Evolutionary conservation across 1,139 yeast genomes (phyloP).

Genomic region (Saccharomycopsis crataegensis): DNA sequence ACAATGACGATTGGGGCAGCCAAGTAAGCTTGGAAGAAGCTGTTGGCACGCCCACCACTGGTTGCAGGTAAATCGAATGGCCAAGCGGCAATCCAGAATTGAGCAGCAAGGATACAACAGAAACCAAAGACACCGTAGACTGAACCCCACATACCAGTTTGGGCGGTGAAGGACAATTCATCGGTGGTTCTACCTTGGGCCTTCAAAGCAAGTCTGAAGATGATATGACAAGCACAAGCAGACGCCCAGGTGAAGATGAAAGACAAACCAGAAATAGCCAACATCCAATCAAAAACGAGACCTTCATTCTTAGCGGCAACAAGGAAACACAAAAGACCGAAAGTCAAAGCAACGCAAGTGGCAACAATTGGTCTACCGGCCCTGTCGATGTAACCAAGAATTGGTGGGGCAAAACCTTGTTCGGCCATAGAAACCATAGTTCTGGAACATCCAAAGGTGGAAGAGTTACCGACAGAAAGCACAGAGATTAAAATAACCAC

Average conservation of each 20-base stretch:
- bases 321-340: slow-evolving; percentile 53
- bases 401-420: slow-evolving; percentile 52
- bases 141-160: slow-evolving; percentile 49
- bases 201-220: slow-evolving; percentile 53
- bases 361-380: slow-evolving; percentile 59
- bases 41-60: slow-evolving; percentile 30
- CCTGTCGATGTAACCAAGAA: slow-evolving; percentile 51
- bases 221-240: slow-evolving; percentile 48
- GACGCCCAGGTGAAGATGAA: slow-evolving; percentile 62
- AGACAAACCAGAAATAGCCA: slow-evolving; percentile 58
- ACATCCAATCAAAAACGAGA: slow-evolving; percentile 56
- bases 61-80: slow-evolving; percentile 47
- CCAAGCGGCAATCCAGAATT: slow-evolving; percentile 65
- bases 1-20: slow-evolving; percentile 53
- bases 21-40: slow-evolving; percentile 54
- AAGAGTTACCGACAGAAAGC: slow-evolving; percentile 52
- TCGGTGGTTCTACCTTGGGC: slow-evolving; percentile 43
- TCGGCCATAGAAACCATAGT: slow-evolving; percentile 59
- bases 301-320: slow-evolving; percentile 53
- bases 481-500: slow-evolving; percentile 44
- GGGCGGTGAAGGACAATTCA: slow-evolving; percentile 47
- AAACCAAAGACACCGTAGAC: slow-evolving; percentile 41
- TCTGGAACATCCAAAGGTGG: slow-evolving; percentile 59
- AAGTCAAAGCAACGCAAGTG: slow-evolving; percentile 39
- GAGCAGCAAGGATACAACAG: slow-evolving; percentile 45